A percentile compares a stretch with the other conserved stretches of the same genome.
Conservation (phyloP, 2,329 filamentous ascomycete species). For the Phyllosticta capitalensis region DNA sequence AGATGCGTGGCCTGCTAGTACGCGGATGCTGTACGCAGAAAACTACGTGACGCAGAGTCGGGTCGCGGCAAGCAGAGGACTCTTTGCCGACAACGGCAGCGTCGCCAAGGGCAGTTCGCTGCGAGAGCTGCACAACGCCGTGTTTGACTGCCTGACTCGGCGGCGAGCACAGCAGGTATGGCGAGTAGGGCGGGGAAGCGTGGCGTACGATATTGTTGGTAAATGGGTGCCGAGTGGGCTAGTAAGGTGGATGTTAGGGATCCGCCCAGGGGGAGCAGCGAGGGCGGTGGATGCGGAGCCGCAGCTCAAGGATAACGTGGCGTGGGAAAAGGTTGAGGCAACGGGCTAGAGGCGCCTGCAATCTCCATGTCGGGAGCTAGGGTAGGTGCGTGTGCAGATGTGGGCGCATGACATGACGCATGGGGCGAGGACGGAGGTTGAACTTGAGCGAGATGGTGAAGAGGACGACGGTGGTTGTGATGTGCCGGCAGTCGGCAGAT, state of each 20-base stretch:
- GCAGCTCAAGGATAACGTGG: constrained; percentile 36
- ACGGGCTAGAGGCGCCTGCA: constrained; percentile 8
- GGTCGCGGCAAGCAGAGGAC: constrained; percentile 41
- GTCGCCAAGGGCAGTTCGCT: constrained; percentile 57
- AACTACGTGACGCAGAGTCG: constrained; percentile 30
- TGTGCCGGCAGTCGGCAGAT: no score
- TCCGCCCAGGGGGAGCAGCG: constrained; percentile 39
- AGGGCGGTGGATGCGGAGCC: constrained; percentile 22
- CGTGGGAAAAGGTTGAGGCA: constrained; percentile 36
- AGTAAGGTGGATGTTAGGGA: constrained; percentile 90
- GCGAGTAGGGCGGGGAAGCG: constrained; percentile 74
- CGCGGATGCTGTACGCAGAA: constrained; percentile 25
- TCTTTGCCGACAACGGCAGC: constrained; percentile 37
- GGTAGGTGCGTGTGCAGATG: neutral
- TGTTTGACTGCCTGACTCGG: constrained; percentile 80
- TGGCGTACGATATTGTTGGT: constrained; percentile 78
- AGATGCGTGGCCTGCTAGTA: constrained; percentile 28
- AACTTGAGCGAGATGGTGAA: neutral
- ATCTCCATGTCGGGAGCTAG: constrained; percentile 5
- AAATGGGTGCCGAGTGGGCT: constrained; percentile 66
- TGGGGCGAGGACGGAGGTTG: neutral
- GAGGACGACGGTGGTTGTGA: no score
- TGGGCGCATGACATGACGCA: neutral
- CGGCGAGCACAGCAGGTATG: constrained; percentile 52
- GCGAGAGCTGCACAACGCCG: constrained; percentile 70